Percentiles rank a stretch among this genome's conserved stretches.
Evolutionary conservation across 2,329 filamentous ascomycete species (phyloP).

Genomic region (Sporothrix brunneoviolacea): DNA sequence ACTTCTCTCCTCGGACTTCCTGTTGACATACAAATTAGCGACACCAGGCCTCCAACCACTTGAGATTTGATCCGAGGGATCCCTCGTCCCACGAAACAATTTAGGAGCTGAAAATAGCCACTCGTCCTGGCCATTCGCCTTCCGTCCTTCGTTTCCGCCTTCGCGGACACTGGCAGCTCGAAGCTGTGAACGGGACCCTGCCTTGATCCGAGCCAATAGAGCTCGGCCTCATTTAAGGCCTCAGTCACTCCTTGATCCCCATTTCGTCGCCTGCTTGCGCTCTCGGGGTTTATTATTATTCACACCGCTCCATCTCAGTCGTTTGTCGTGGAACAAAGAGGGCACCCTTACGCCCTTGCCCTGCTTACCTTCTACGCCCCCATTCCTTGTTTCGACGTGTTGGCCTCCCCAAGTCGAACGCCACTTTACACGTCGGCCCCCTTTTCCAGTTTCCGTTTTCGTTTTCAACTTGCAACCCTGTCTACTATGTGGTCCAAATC

Average conservation of each 20-base stretch:
- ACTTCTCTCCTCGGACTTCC: too few relatives aligned
- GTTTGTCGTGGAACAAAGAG: constrained; percentile 8
- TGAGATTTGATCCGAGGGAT: too few relatives aligned
- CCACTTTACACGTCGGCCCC: neutral
- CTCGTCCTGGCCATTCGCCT: neutral
- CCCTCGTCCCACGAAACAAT: too few relatives aligned
- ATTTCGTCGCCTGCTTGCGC: neutral
- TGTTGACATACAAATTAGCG: too few relatives aligned
- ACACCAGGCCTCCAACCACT: too few relatives aligned
- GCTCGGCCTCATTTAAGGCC: neutral
- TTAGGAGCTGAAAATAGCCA: neutral
- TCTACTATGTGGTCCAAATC: neutral
- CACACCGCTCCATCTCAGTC: constrained; percentile 14
- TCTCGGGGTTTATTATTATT: neutral
- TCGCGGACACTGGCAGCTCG: neutral
- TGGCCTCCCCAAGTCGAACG: neutral
- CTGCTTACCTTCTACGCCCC: neutral
- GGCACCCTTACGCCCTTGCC: neutral
- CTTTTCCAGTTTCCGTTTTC: neutral
- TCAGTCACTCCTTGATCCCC: neutral
- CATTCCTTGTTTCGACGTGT: neutral
- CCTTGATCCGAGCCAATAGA: constrained; percentile 2
- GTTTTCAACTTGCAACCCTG: neutral
- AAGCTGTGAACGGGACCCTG: neutral
- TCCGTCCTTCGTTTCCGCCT: neutral